Evolutionary conservation across 1,284 basidiomycete genomes (phyloP).

Genomic region (Porogramme epimiltina): DNA sequence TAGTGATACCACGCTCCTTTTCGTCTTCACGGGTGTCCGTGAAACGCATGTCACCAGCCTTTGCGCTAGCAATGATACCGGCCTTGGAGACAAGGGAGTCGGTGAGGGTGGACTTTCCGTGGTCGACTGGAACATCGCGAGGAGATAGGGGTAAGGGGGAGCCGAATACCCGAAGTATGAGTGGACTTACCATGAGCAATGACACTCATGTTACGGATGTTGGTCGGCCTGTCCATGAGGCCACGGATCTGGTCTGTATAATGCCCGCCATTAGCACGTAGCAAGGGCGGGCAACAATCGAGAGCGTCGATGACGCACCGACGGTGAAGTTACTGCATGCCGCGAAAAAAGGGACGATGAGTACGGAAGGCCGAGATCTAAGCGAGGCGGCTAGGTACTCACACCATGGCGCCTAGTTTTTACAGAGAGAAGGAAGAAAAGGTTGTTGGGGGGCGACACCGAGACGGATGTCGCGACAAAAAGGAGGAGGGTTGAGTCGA

Average conservation of each 20-base stretch:
- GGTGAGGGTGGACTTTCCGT: conserved; percentile 99
- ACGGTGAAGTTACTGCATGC: conserved; percentile 80
- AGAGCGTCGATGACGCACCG: conserved; percentile 53
- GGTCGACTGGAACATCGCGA: conserved; percentile 69
- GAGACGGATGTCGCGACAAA: conserved; percentile 25
- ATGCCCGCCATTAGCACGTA: background rate
- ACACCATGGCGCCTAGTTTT: conserved; percentile 73
- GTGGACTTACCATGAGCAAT: conserved; percentile 83
- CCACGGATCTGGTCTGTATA: conserved; percentile 81
- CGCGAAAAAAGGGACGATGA: conserved; percentile 34
- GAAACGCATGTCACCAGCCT: conserved; percentile 97
- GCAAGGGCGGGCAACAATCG: background rate
- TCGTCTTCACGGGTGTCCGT: conserved; percentile 99
- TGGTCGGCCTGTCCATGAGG: conserved; percentile 90
- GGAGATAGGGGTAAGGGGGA: conserved; percentile 32
- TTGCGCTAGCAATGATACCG: conserved; percentile 96
- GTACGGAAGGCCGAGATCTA: conserved; percentile 22
- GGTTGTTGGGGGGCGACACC: conserved; percentile 23
- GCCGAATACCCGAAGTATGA: conserved; percentile 13
- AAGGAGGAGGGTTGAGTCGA: conserved; percentile 26
- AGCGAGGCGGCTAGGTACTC: conserved; percentile 39
- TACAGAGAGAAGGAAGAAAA: conserved; percentile 37
- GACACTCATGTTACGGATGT: conserved; percentile 99
- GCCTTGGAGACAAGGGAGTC: conserved; percentile 99
- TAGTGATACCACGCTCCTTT: conserved; percentile 99